These are phyloP conservation scores for Blastosporella zonata DNA, from an alignment of 1,284 basidiomycete species.

Conservation along the genomic window DNA sequence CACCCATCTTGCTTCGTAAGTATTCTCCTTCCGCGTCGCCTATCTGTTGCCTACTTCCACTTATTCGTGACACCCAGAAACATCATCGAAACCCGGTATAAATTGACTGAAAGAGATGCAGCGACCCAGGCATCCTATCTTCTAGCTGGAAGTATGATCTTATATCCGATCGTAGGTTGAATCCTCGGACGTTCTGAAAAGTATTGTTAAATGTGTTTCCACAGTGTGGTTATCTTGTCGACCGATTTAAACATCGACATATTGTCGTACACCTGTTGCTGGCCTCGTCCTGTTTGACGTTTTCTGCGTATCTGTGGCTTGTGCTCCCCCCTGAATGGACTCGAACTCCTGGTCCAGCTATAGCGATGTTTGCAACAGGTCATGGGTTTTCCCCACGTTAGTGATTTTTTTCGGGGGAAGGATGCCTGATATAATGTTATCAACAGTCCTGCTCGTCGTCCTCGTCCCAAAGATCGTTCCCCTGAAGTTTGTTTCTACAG, in stretches of 20 bases:
- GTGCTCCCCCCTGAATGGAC: slow-evolving; percentile 57
- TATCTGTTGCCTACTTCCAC: slow-evolving; percentile 1
- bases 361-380: slow-evolving; percentile 63
- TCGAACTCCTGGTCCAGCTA: slow-evolving; percentile 56
- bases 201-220: neutral
- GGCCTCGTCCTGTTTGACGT: slow-evolving; percentile 61
- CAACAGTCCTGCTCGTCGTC: slow-evolving; percentile 65
- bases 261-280: slow-evolving; percentile 59
- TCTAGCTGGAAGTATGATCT: slow-evolving; percentile 68
- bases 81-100: slow-evolving; percentile 68
- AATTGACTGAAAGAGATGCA: slow-evolving; percentile 57
- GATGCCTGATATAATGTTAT: neutral
- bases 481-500: slow-evolving; percentile 71
- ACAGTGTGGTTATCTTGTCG: slow-evolving; percentile 62
- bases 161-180: slow-evolving; percentile 63
- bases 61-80: too few species aligned
- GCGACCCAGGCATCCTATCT: slow-evolving; percentile 69
- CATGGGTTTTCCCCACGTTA: slow-evolving; percentile 71
- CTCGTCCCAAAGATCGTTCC: slow-evolving; percentile 74
- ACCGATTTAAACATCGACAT: slow-evolving; percentile 51
- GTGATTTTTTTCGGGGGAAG: slow-evolving; percentile 19
- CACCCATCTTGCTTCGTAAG: slow-evolving; percentile 71
- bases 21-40: slow-evolving; percentile 9
- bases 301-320: slow-evolving; percentile 66
- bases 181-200: neutral